Percentiles rank a stretch among this genome's conserved stretches.
phyloP scores from a whole-genome alignment of 1,139 yeast genomes.

The Pichia sp. region DNA sequence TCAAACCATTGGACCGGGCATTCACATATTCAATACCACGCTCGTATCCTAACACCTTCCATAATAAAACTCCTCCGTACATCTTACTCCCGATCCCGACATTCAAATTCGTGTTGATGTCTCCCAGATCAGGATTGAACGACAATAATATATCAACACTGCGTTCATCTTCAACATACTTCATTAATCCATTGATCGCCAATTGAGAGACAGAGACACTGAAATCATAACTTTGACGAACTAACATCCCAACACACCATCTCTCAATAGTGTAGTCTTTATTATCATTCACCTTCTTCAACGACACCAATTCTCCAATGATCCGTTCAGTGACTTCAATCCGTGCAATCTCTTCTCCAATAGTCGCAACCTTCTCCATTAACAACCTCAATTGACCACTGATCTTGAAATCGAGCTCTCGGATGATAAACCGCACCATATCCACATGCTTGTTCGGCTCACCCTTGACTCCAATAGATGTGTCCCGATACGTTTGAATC shows the following conservation, averaged over 20 bases:
- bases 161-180: slow-evolving; percentile 40
- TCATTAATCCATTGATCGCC: slow-evolving; percentile 54
- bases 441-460: slow-evolving; percentile 58
- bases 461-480: slow-evolving; percentile 37
- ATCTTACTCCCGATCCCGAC: neutral
- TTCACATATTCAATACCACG: slow-evolving; percentile 9
- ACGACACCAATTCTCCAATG: slow-evolving; percentile 2
- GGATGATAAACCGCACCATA: slow-evolving; percentile 57
- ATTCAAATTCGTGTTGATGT: slow-evolving; percentile 34
- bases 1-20: slow-evolving; percentile 1
- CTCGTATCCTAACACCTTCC: slow-evolving; percentile 5
- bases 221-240: slow-evolving; percentile 70
- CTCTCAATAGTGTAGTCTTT: slow-evolving; percentile 7
- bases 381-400: slow-evolving; percentile 70
- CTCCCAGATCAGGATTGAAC: slow-evolving; percentile 45
- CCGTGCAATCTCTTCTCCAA: slow-evolving; percentile 2
- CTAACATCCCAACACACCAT: slow-evolving; percentile 42
- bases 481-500: slow-evolving; percentile 1
- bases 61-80: slow-evolving; percentile 2
- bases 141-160: slow-evolving; percentile 41
- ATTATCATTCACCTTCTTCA: neutral
- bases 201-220: slow-evolving; percentile 53
- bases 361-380: slow-evolving; percentile 31
- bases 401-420: slow-evolving; percentile 58
- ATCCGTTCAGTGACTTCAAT: slow-evolving; percentile 4